A percentile compares a stretch with the other conserved stretches of the same genome.
Evolutionary conservation across 176 grass and related monocot species (phyloP).

Genomic region (Eleusine indica): DNA sequence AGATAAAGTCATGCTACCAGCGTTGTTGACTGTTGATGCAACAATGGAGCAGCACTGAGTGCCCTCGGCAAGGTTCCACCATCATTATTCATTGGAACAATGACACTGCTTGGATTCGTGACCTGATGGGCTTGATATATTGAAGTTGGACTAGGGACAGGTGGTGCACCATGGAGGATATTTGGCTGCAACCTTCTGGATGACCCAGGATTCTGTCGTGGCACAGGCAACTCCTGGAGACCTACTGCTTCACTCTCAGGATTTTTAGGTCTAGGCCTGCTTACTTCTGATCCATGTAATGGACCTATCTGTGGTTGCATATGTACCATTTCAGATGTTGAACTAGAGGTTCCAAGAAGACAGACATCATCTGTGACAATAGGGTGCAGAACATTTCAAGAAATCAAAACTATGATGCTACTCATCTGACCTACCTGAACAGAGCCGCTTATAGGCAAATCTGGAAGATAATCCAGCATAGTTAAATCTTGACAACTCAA

Average conservation of each 20-base stretch:
- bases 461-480: constrained; percentile 37
- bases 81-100: constrained; percentile 42
- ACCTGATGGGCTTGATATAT: constrained; percentile 39
- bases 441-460: constrained; percentile 35
- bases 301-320: constrained; percentile 41
- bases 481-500: constrained; percentile 50
- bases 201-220: constrained; percentile 46
- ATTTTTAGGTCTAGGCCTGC: constrained; percentile 58
- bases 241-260: constrained; percentile 49
- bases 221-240: constrained; percentile 63
- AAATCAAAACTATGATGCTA: constrained; percentile 32
- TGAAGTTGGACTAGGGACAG: constrained; percentile 29
- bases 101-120: constrained; percentile 29
- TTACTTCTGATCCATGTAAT: constrained; percentile 32
- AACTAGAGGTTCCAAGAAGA: constrained; percentile 54
- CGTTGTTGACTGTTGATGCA: constrained; percentile 36
- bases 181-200: constrained; percentile 59
- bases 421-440: constrained; percentile 18
- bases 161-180: constrained; percentile 32
- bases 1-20: constrained; percentile 50
- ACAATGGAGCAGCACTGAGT: constrained; percentile 26
- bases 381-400: constrained; percentile 54
- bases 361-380: constrained; percentile 50
- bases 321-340: constrained; percentile 22
- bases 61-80: constrained; percentile 44